Base-by-base conservation (phyloP, 2,329 filamentous ascomycete genomes). In the Botrytis elliptica region DNA sequence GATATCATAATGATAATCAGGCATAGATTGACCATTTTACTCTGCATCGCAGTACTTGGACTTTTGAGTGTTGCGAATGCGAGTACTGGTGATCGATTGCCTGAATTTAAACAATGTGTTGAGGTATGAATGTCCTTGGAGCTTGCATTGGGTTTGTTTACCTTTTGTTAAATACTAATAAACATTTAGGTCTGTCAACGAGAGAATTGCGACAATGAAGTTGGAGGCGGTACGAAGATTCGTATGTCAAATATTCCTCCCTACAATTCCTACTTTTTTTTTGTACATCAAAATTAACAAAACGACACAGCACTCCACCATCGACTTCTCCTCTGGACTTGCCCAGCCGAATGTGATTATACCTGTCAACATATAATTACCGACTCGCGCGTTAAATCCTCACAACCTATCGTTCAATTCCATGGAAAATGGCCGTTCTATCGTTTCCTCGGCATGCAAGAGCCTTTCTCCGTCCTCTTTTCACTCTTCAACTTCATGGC, bases 351-450 rank as follows among this genome's bases (percentile, higher is more conserved):
- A 88, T 99, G 96, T 89, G 95, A 99, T 86, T 97, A 99, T 85
- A 92, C 93, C 75, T 99, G 96, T 86, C 96, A 99, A 83, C 95
- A 97, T 86, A 92, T 97, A 82, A 87, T 97, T 75, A 98, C 96
- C 73, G 84, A 89, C 78, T 84, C 85, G 74, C 93, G 95, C 76
- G 84, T 94, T 77, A 85, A 88, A 40, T 85, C 88, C 76, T 88
- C 89, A 75, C 88, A 89, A 44, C 88, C 90, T 18, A 83, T 98
- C 68, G 91, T 95, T 73, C 96, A 99, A 84, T 99, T 95, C 86
- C 94, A 99, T 85, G 96, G 96, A 46, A 99, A 99, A 88, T 99
- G 96, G 96, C 96, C 96, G 57, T 99, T 99, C 84, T 87, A 91
- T 82, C 93, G 96, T 77, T 88, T 98, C 80, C 84, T 97, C 71